Evolutionary conservation across 2,329 filamentous ascomycete genomes (phyloP).

Genomic region (Exutisphaerella laricina): DNA sequence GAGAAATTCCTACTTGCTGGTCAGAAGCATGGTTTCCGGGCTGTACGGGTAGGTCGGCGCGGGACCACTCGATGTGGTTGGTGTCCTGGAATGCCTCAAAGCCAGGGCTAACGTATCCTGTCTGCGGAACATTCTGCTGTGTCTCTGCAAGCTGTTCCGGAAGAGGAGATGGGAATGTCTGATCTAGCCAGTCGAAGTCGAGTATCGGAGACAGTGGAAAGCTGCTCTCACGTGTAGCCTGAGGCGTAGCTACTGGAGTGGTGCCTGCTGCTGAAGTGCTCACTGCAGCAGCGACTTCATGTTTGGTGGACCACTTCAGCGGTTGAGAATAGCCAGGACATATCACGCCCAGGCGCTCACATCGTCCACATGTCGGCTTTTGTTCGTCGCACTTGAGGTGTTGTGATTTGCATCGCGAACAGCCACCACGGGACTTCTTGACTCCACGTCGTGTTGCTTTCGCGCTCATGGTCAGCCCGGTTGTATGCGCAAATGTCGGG

Average conservation of each 20-base stretch:
- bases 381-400: constrained; percentile 9
- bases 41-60: background rate
- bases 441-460: constrained; percentile 10
- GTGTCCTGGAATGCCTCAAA: background rate
- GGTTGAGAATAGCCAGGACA: constrained; percentile 9
- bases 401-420: constrained; percentile 7
- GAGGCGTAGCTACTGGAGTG: background rate
- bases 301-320: constrained; percentile 13
- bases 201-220: background rate
- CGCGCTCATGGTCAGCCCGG: too few species aligned
- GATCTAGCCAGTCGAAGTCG: background rate
- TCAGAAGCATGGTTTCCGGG: background rate
- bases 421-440: constrained; percentile 13
- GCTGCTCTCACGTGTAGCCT: background rate
- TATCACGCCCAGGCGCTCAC: constrained; percentile 7
- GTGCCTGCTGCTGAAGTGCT: background rate
- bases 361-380: constrained; percentile 8
- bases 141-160: background rate
- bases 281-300: constrained; percentile 4
- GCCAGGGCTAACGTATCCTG: background rate
- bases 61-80: background rate
- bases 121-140: background rate
- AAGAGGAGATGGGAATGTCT: background rate
- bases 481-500: too few species aligned
- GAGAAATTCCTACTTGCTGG: background rate